Percentiles rank a stretch among this genome's conserved stretches.
Evolutionary conservation across 331 rosid species (phyloP).

Genomic region (Pyracantha coccinea): DNA sequence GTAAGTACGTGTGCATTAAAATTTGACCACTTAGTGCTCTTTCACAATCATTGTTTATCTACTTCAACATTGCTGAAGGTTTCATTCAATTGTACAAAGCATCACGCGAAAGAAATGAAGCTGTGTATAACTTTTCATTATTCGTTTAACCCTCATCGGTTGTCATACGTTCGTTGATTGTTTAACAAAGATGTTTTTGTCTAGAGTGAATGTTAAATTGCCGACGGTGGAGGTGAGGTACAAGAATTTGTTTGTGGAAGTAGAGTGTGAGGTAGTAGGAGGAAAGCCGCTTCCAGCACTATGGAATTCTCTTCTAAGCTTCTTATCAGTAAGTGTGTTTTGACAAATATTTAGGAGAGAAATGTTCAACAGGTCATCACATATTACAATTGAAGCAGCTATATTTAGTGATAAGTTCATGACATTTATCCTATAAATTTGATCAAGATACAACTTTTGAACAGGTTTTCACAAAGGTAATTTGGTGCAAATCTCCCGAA

Average conservation of each 20-base stretch:
- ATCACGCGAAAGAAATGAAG: no score
- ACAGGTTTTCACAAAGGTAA: slow-evolving; percentile 3
- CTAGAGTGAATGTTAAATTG: slow-evolving; percentile 60
- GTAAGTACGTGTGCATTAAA: slow-evolving; percentile 15
- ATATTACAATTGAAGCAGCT: neutral
- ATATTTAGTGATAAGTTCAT: neutral
- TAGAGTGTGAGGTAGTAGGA: slow-evolving; percentile 51
- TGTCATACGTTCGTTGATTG: no score
- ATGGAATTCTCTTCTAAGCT: slow-evolving; percentile 42
- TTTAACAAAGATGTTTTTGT: neutral
- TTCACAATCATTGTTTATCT: no score
- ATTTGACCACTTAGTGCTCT: no score
- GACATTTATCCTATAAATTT: no score
- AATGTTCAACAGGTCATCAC: no score
- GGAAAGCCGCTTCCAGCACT: slow-evolving; percentile 61
- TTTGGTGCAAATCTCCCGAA: slow-evolving; percentile 16
- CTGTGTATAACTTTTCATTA: no score
- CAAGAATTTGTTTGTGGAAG: slow-evolving; percentile 57
- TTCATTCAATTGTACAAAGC: no score
- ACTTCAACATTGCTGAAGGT: no score
- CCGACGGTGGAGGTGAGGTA: slow-evolving; percentile 72
- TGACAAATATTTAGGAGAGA: neutral
- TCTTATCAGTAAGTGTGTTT: slow-evolving; percentile 30
- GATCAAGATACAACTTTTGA: no score
- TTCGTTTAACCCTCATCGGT: no score